Base-by-base conservation (phyloP, 805 yeast species). In the Metschnikowia sp. region DNA sequence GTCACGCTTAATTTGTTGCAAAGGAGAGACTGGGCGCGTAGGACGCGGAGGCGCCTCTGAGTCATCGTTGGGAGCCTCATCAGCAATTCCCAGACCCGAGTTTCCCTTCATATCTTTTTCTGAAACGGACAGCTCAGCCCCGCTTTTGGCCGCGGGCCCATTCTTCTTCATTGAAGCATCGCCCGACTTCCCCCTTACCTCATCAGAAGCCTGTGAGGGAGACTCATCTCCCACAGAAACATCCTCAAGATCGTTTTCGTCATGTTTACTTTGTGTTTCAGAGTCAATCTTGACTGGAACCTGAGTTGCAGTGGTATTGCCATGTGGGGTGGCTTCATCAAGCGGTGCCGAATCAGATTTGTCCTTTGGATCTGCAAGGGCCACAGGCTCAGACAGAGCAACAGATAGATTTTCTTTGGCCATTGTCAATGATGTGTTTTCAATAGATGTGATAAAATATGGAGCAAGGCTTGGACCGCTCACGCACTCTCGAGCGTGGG, bases 1-100 rank as follows among this genome's bases (percentile, higher is more conserved):
- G 36, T 88, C 84, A 42, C 76, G 70, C 51, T 75, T 69, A 32
- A 83, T 75, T 55, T 74, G 72, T 29, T 78, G 69, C 35, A 74
- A 69, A 19, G 88, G 86, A 5, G 86, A 77, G 29, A 76, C 64
- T 8, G 94, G 94, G 55, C 92, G 75, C 19, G 70, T 65, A 1
- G 77, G 77, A 32, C 60, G 67, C 11, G 72, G 64, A 3, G 76
- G 77, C 2, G 65, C 67, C 3, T 44, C 51, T 18, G 47, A 60
- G 4, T 44, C 45, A 12, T 26, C 48, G 2, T 10, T 42, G 10
- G 40, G 19, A 10, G 26, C 26, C 22, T 18, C 30, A 26, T 10
- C 37, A 34, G 37, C 37, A 8, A n/a, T 9, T 22, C 26, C 26
- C 7, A 22, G 26, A 22, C 26, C 26, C 26, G 26, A 22, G 2